Evolutionary conservation across 2,329 filamentous ascomycete genomes (phyloP), one percentile per base, ranked within the genome.

Genomic region (Leptodontidium sp.): DNA sequence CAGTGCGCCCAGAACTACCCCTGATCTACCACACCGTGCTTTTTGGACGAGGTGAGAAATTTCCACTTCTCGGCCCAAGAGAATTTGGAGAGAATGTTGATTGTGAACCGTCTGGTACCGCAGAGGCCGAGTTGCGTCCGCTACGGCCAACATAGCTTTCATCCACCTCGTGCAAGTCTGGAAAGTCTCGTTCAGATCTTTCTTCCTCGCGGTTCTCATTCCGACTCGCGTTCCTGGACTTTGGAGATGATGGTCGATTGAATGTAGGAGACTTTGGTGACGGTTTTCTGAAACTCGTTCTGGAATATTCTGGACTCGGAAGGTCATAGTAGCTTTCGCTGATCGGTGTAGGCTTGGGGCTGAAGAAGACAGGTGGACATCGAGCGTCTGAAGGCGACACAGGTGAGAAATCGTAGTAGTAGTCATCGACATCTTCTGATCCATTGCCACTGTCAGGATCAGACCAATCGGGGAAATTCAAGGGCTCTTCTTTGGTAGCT

Each of bases 11-110:
- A 11, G 7, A 21, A 15, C 11, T 45, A 14, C 9, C 35, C 1
- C 11, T 32, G 5, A 24, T 5, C 24, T 35, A 74, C 71, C 71
- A 74, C n/a, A 70, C 55, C 5, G 71, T 64, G 55, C 72, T 75
- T 35, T 61, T 66, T 7, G 73, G 71, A 8, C 72, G 68, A 50
- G 69, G 65, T 8, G 59, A 70, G 1, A 66, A 26, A 47, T 70
- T 59, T 12, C 32, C 24, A 45, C 67, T 69, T 45, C 69, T 66
- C 3, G 61, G 64, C 2, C 69, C 68, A 21, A 73, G 45, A 24
- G 66, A 57, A 43, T 64, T 64, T 6, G 32, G 61, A 8, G 67
- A 68, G 43, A 71, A 71, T 1, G 40, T 32, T 9, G 66, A 55
- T 12, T 70, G 52, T n/a, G 50, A 67, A 2, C 61, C 43, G 21